phyloP scores from a whole-genome alignment of 2,329 filamentous ascomycete species.

The Trichophyton rubrum region DNA sequence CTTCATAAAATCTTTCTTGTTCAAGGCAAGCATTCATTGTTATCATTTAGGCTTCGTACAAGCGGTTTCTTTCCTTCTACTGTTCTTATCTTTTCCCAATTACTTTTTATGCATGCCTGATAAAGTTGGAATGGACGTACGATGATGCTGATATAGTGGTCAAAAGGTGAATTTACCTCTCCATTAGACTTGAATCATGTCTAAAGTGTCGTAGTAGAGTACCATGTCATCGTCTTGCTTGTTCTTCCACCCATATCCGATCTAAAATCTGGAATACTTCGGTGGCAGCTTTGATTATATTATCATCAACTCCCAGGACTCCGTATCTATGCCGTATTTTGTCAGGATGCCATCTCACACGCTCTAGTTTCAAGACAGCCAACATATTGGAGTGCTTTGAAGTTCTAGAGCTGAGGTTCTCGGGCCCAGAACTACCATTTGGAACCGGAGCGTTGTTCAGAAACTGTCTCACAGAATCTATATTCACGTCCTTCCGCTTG shows the following conservation, averaged over 20 bases:
- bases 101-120: neutral
- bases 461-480: slow-evolving; percentile 55
- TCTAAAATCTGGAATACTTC: slow-evolving; percentile 88
- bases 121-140: neutral
- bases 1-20: neutral
- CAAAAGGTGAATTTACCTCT: neutral
- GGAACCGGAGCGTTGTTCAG: slow-evolving; percentile 44
- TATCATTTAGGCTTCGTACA: neutral
- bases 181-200: neutral
- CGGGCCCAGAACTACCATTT: neutral
- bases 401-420: neutral
- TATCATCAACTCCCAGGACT: slow-evolving; percentile 53
- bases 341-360: slow-evolving; percentile 92
- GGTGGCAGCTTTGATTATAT: slow-evolving; percentile 66
- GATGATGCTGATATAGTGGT: neutral
- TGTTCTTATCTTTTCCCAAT: neutral
- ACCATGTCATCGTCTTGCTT: neutral
- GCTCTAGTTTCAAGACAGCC: slow-evolving; percentile 61
- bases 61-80: neutral
- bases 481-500: slow-evolving; percentile 43
- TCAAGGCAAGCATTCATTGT: neutral
- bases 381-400: slow-evolving; percentile 25
- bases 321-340: slow-evolving; percentile 89
- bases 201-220: too few species aligned
- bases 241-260: slow-evolving; percentile 58